phyloP scores from a whole-genome alignment of 2,329 filamentous ascomycete species.

The Penicillium verrucosum region DNA sequence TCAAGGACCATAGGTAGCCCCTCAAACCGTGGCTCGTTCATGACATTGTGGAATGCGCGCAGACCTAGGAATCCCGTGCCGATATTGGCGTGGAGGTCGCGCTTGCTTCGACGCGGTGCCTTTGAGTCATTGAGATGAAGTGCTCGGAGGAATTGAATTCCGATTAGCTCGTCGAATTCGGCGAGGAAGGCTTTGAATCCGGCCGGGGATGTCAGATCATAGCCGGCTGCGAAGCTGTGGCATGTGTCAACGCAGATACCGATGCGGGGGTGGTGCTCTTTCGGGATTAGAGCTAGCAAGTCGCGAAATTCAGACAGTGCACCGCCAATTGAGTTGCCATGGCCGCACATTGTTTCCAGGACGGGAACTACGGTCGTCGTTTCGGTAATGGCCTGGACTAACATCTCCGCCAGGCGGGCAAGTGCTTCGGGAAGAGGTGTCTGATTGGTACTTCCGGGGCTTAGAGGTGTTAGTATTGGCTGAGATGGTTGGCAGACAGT shows the following conservation, averaged over 20 bases:
- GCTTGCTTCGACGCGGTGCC: conserved; percentile 73
- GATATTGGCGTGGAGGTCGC: conserved; percentile 94
- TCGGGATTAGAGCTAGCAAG: conserved; percentile 69
- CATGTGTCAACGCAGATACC: conserved; percentile 97
- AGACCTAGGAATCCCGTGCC: conserved; percentile 91
- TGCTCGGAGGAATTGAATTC: conserved; percentile 74
- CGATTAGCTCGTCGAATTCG: conserved; percentile 74
- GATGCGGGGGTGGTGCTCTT: conserved; percentile 75
- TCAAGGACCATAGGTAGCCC: conserved; percentile 88
- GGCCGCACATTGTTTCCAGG: conserved; percentile 92
- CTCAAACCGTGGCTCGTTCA: conserved; percentile 76
- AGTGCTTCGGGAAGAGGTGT: conserved; percentile 67
- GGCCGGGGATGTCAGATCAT: conserved; percentile 75
- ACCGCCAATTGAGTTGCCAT: conserved; percentile 81
- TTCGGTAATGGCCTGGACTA: conserved; percentile 77
- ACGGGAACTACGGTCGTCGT: conserved; percentile 76
- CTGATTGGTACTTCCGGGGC: conserved; percentile 75
- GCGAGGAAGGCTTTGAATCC: conserved; percentile 70
- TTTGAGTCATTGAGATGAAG: conserved; percentile 96
- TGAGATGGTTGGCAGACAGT: not conserved
- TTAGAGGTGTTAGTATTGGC: conserved; percentile 17
- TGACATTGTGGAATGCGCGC: conserved; percentile 82
- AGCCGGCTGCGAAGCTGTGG: conserved; percentile 90
- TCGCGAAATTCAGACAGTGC: conserved; percentile 82
- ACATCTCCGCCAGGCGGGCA: conserved; percentile 70